Conservation (phyloP, 305 asterid genomes). For the Petunia hybrid region DNA sequence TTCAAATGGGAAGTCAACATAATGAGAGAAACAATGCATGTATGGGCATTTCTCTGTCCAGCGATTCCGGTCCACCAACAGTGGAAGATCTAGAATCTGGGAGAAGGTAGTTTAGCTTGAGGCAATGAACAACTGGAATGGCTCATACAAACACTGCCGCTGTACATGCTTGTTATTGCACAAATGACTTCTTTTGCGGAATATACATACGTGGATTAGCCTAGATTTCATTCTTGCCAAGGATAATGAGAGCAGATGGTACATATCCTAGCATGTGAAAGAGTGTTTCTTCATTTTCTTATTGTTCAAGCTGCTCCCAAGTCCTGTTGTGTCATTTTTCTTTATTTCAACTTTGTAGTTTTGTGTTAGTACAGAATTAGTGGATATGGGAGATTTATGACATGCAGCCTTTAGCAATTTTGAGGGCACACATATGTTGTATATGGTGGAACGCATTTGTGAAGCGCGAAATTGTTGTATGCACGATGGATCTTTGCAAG, state of each 20-base stretch:
- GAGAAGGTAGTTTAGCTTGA: constrained; percentile 32
- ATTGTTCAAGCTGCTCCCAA: neutral
- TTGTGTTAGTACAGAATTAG: neutral
- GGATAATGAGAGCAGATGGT: neutral
- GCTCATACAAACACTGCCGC: neutral
- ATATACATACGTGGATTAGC: neutral
- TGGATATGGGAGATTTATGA: neutral
- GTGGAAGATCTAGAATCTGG: constrained; percentile 69
- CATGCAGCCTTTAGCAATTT: neutral
- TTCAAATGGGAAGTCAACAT: constrained; percentile 49
- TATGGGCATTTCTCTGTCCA: constrained; percentile 35
- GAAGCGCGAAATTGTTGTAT: neutral
- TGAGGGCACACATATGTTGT: neutral
- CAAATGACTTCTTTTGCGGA: neutral
- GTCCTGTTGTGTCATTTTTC: neutral
- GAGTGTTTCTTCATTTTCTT: neutral
- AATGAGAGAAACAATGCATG: constrained; percentile 42
- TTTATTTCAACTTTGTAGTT: neutral
- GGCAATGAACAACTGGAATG: neutral
- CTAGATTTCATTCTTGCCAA: neutral
- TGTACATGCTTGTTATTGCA: neutral
- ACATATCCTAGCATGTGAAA: neutral
- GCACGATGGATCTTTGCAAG: neutral
- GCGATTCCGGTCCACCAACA: constrained; percentile 37
- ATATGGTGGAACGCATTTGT: neutral